Percentiles rank a stretch among this genome's conserved stretches.
Evolutionary conservation across 345 rosid genomes (phyloP).

Genomic region (Brassica juncea): DNA sequence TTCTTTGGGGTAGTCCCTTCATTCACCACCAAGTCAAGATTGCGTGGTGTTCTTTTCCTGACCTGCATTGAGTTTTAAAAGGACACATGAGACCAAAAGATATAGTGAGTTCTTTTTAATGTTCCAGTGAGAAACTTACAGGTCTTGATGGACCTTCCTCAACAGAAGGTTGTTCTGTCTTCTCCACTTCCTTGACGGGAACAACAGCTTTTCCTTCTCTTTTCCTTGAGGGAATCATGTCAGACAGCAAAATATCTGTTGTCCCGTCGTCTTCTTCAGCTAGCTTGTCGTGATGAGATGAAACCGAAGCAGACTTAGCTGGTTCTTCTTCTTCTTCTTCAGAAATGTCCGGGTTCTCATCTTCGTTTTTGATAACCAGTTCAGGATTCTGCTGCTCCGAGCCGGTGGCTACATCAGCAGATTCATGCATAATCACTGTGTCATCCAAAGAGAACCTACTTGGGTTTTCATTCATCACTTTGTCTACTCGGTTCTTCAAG

Average conservation of each 20-base stretch:
- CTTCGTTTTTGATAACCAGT: slow-evolving; percentile 46
- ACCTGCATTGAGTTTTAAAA: slow-evolving; percentile 25
- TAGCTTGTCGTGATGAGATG: slow-evolving; percentile 36
- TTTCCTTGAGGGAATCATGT: slow-evolving; percentile 42
- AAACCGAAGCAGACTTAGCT: slow-evolving; percentile 38
- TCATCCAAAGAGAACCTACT: slow-evolving; percentile 53
- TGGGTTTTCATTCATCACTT: slow-evolving; percentile 61
- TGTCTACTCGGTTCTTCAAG: slow-evolving; percentile 62
- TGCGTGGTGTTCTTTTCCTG: slow-evolving; percentile 40
- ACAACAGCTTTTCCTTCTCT: slow-evolving; percentile 43
- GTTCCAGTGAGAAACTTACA: slow-evolving; percentile 42
- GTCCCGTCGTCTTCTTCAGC: slow-evolving; percentile 33
- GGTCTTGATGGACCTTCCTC: slow-evolving; percentile 42
- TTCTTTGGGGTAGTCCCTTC: slow-evolving; percentile 49
- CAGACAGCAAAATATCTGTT: slow-evolving; percentile 45
- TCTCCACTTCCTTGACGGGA: slow-evolving; percentile 39
- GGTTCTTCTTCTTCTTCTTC: slow-evolving; percentile 37
- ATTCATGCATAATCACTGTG: slow-evolving; percentile 45
- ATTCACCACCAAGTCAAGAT: slow-evolving; percentile 42
- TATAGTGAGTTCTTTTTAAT: background rate
- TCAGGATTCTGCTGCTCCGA: slow-evolving; percentile 44
- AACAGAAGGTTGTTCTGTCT: slow-evolving; percentile 33
- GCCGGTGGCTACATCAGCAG: slow-evolving; percentile 41
- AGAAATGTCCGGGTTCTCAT: slow-evolving; percentile 40
- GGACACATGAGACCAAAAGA: background rate